Percentiles rank a stretch among this genome's conserved stretches.
Evolutionary conservation across 495 filamentous ascomycete species (phyloP).

Genomic region (Hypoxylon fragiforme): DNA sequence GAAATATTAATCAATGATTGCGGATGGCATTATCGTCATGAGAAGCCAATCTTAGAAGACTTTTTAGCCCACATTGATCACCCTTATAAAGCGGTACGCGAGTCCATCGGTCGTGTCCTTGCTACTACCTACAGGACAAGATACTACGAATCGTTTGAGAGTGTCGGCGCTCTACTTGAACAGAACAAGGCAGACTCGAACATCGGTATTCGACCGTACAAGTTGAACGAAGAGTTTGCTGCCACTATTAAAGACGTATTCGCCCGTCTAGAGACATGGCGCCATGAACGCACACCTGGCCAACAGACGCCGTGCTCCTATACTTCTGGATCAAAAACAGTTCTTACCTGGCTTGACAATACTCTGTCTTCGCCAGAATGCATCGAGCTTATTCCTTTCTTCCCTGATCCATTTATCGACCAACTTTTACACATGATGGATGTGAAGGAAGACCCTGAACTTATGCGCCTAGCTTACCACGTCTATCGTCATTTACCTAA

Average conservation of each 20-base stretch:
- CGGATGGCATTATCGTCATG: conserved; percentile 95
- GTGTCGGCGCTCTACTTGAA: conserved; percentile 73
- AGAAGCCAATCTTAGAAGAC: conserved; percentile 84
- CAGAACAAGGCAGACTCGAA: conserved; percentile 77
- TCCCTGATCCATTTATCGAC: conserved; percentile 84
- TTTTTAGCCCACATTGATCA: conserved; percentile 93
- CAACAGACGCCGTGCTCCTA: conserved; percentile 93
- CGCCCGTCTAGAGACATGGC: conserved; percentile 80
- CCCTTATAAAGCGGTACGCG: conserved; percentile 94
- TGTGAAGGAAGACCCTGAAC: conserved; percentile 95
- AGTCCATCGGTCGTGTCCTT: conserved; percentile 89
- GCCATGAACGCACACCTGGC: conserved; percentile 78
- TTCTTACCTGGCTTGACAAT: conserved; percentile 91
- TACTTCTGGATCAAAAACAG: conserved; percentile 94
- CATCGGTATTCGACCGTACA: conserved; percentile 83
- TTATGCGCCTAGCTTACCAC: conserved; percentile 92
- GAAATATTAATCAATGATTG: conserved; percentile 84
- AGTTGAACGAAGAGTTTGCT: conserved; percentile 72
- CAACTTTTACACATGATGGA: conserved; percentile 99
- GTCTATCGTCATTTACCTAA: conserved; percentile 97
- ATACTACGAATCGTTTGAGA: conserved; percentile 88
- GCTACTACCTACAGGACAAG: conserved; percentile 84
- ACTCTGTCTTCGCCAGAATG: conserved; percentile 91
- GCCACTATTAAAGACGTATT: conserved; percentile 77
- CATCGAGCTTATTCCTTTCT: conserved; percentile 87